Evolutionary conservation across 345 rosid genomes (phyloP).

Genomic region (Lumnitzera racemosa): DNA sequence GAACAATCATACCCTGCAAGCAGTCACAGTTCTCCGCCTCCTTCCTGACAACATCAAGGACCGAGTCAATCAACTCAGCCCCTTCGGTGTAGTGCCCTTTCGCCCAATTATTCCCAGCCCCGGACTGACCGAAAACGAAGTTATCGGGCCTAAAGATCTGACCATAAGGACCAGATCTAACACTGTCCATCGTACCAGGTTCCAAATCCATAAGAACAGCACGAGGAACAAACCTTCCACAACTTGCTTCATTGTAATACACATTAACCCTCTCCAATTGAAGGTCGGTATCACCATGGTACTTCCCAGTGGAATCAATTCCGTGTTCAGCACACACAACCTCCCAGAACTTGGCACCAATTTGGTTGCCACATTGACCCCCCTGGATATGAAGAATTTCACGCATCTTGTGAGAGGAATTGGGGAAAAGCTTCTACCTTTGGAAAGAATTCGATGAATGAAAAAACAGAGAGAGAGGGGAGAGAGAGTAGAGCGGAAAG

Average conservation of each 20-base stretch:
- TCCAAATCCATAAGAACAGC: constrained; percentile 59
- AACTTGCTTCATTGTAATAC: constrained; percentile 60
- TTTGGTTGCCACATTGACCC: constrained; percentile 66
- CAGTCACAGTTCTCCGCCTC: constrained; percentile 67
- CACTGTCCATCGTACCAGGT: constrained; percentile 59
- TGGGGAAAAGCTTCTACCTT: not conserved
- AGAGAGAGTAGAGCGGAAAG: constrained; percentile 1
- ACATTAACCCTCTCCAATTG: constrained; percentile 55
- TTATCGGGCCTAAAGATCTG: constrained; percentile 59
- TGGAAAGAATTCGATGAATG: not conserved
- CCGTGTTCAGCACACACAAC: constrained; percentile 53
- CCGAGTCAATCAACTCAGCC: constrained; percentile 54
- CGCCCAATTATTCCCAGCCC: constrained; percentile 59
- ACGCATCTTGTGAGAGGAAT: constrained; percentile 31
- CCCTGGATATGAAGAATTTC: constrained; percentile 66
- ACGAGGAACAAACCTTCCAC: constrained; percentile 54
- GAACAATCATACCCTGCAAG: constrained; percentile 34
- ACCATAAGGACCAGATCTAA: constrained; percentile 48
- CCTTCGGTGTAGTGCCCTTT: constrained; percentile 66
- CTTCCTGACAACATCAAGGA: constrained; percentile 53
- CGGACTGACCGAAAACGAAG: constrained; percentile 53
- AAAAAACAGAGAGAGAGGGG: not conserved
- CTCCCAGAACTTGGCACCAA: constrained; percentile 68
- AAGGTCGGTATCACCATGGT: constrained; percentile 37
- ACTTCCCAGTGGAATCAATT: constrained; percentile 44